phyloP scores from a whole-genome alignment of 495 filamentous ascomycete species.

The Beverwykella pulmonaria region DNA sequence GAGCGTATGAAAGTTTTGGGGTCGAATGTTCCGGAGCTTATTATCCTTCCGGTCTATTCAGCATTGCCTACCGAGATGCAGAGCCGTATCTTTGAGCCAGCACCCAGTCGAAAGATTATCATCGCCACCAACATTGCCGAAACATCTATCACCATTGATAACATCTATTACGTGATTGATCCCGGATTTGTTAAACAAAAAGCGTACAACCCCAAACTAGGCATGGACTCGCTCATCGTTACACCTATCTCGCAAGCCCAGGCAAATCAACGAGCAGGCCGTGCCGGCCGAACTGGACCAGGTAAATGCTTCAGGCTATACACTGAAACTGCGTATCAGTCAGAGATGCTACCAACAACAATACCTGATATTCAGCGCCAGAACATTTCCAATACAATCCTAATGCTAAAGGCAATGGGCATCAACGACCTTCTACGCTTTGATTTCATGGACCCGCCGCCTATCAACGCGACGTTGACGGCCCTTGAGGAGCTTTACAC shows the following conservation, averaged over 20 bases:
- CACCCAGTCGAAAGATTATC: background rate
- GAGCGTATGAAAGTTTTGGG: background rate
- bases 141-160: constrained; percentile 1
- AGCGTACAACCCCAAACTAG: background rate
- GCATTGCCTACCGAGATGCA: background rate
- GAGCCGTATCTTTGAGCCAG: background rate
- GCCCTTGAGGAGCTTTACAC: background rate
- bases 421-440: background rate
- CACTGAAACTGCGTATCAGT: background rate
- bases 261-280: background rate
- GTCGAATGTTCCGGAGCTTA: background rate
- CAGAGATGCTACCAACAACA: background rate
- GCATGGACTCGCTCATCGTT: background rate
- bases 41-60: background rate
- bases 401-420: background rate
- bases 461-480: background rate
- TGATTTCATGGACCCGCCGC: background rate
- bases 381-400: background rate
- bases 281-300: background rate
- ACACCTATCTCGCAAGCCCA: background rate
- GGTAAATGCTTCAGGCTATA: background rate
- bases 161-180: background rate
- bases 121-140: background rate
- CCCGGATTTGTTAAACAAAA: background rate
- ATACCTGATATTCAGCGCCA: background rate